These are phyloP conservation scores for Andrographis paniculata DNA, from an alignment of 305 asterid species.

Conservation along the genomic window DNA sequence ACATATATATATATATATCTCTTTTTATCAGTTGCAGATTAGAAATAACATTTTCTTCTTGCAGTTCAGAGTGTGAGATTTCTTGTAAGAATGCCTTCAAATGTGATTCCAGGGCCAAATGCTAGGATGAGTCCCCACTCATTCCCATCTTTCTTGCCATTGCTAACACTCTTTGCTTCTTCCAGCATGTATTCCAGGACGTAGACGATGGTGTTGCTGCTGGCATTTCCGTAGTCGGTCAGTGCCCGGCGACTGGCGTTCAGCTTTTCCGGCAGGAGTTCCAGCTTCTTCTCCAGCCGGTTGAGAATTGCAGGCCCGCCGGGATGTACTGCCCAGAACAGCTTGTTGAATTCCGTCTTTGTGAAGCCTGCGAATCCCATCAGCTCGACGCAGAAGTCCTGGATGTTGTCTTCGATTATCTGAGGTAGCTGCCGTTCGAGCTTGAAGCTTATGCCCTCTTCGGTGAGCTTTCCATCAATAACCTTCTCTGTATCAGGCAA, in stretches of 20 bases:
- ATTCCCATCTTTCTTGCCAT: conserved; percentile 10
- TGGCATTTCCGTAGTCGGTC: conserved; percentile 87
- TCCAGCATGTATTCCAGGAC: conserved; percentile 81
- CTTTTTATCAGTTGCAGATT: too few relatives aligned
- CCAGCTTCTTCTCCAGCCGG: conserved; percentile 65
- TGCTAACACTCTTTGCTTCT: conserved; percentile 25
- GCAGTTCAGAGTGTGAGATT: conserved; percentile 35
- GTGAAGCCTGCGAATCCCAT: conserved; percentile 35
- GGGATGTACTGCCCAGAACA: conserved; percentile 99
- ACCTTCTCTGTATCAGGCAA: conserved; percentile 77
- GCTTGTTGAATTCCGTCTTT: conserved; percentile 38
- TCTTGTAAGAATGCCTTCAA: conserved; percentile 88
- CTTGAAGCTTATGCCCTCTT: conserved; percentile 89
- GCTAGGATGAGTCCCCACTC: conserved; percentile 87
- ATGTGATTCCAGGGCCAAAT: conserved; percentile 89
- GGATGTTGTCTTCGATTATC: conserved; percentile 71
- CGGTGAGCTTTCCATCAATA: conserved; percentile 80
- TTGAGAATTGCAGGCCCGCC: conserved; percentile 92
- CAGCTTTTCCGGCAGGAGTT: conserved; percentile 59
- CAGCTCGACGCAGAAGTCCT: conserved; percentile 51
- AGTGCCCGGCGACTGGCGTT: conserved; percentile 69
- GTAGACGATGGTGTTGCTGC: conserved; percentile 86
- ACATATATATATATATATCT: too few relatives aligned
- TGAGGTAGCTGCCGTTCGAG: conserved; percentile 72
- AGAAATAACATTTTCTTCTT: background rate